phyloP scores from a whole-genome alignment of 331 rosid species.

The Prunus yedoensis region DNA sequence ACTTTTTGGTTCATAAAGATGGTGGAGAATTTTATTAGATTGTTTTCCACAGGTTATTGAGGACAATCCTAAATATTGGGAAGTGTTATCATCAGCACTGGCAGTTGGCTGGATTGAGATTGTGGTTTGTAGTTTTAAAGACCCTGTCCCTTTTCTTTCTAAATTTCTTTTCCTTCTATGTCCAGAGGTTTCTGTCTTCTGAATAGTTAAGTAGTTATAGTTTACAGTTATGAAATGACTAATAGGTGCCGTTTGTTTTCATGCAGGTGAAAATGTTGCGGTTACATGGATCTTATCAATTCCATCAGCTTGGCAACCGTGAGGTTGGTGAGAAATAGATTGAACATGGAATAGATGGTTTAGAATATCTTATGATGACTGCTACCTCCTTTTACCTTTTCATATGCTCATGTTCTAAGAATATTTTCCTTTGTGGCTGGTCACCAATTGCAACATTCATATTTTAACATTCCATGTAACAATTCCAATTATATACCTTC shows the following conservation, averaged over 20 bases:
- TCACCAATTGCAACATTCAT: background rate
- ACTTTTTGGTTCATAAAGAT: constrained; percentile 11
- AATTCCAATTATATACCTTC: background rate
- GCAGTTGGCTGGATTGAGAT: constrained; percentile 95
- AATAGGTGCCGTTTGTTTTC: constrained; percentile 22
- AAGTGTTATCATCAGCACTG: constrained; percentile 65
- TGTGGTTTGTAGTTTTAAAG: constrained; percentile 61
- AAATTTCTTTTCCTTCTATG: background rate
- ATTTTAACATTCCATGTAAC: constrained; percentile 1
- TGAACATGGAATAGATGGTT: background rate
- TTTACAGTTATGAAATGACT: constrained; percentile 21
- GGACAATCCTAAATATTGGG: constrained; percentile 84
- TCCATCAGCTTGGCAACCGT: constrained; percentile 76
- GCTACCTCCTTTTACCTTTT: background rate
- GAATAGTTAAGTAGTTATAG: constrained; percentile 22
- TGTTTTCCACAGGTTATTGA: constrained; percentile 65
- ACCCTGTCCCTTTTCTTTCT: background rate
- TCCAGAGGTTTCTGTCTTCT: constrained; percentile 9
- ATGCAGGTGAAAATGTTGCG: constrained; percentile 89
- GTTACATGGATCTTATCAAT: constrained; percentile 85
- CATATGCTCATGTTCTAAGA: background rate
- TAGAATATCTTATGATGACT: background rate
- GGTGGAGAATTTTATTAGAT: constrained; percentile 23
- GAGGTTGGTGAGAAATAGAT: constrained; percentile 70
- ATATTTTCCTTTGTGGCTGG: background rate